Evolutionary conservation across 179 eudicot genomes (phyloP).

Genomic region (Heliamphora pulchella): DNA sequence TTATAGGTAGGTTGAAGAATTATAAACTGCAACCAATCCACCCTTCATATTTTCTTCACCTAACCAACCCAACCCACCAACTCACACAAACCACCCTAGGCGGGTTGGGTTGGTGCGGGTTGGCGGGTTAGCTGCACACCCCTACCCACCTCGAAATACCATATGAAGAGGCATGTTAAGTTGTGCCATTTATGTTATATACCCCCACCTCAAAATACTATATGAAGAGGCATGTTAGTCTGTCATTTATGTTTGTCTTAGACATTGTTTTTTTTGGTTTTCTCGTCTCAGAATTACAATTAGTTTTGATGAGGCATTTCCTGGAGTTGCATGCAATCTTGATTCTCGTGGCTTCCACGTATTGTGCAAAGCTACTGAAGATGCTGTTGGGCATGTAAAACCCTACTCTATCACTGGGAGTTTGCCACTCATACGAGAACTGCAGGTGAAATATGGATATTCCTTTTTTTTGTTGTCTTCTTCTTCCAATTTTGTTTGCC

Average conservation of each 20-base stretch:
- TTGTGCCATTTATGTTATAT: background rate
- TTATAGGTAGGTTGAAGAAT: too few relatives aligned
- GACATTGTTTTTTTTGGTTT: background rate
- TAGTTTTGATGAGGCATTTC: constrained; percentile 57
- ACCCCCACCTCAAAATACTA: background rate
- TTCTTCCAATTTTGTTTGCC: background rate
- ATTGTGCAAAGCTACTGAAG: constrained; percentile 90
- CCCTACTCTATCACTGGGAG: constrained; percentile 95
- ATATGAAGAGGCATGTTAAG: background rate
- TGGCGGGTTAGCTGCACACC: too few relatives aligned
- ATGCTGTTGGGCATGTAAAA: constrained; percentile 81
- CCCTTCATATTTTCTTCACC: too few relatives aligned
- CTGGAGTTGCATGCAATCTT: constrained; percentile 92
- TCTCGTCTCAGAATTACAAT: constrained; percentile 43
- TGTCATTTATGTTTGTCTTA: background rate
- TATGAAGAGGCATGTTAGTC: background rate
- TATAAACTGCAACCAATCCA: too few relatives aligned
- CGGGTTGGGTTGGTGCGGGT: too few relatives aligned
- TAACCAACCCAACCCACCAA: too few relatives aligned
- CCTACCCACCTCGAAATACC: background rate
- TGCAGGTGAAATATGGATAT: constrained; percentile 44
- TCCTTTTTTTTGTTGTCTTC: background rate
- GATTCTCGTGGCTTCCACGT: constrained; percentile 87
- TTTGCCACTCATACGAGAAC: constrained; percentile 85
- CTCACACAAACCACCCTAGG: too few relatives aligned